Percentiles rank a stretch among this genome's conserved stretches.
phyloP scores from a whole-genome alignment of 805 yeast genomes.

The Metahyphopichia silvanorum region DNA sequence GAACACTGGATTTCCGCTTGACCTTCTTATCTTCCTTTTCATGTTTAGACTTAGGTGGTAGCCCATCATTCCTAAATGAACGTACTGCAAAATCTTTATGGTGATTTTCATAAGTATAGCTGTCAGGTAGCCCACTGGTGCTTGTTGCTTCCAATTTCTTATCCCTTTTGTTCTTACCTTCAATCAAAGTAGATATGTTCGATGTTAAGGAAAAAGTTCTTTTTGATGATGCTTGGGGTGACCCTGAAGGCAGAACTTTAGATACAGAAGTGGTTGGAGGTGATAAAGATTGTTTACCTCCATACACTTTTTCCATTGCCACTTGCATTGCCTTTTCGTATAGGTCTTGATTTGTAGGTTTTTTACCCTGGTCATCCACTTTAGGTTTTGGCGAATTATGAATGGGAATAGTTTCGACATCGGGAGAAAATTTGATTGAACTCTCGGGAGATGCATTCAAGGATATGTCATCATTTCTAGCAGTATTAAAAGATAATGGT shows the following conservation, averaged over 20 bases:
- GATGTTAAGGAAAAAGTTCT: slow-evolving; percentile 3
- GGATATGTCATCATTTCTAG: slow-evolving; percentile 8
- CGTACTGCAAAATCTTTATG: slow-evolving; percentile 29
- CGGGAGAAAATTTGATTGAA: slow-evolving; percentile 36
- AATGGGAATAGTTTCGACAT: slow-evolving; percentile 35
- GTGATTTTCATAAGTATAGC: slow-evolving; percentile 27
- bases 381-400: slow-evolving; percentile 6
- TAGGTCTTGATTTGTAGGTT: slow-evolving; percentile 46
- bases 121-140: slow-evolving; percentile 13
- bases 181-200: slow-evolving; percentile 4
- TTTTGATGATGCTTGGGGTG: background rate
- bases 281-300: slow-evolving; percentile 20
- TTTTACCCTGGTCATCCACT: slow-evolving; percentile 1
- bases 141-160: slow-evolving; percentile 8
- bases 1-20: background rate
- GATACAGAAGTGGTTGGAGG: background rate
- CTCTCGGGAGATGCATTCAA: slow-evolving; percentile 21
- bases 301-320: slow-evolving; percentile 57
- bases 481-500: slow-evolving; percentile 5
- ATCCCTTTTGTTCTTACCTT: slow-evolving; percentile 9
- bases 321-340: slow-evolving; percentile 53
- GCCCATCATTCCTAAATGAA: slow-evolving; percentile 23
- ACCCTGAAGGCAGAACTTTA: background rate
- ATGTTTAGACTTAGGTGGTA: slow-evolving; percentile 5
- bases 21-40: slow-evolving; percentile 2